These are phyloP conservation scores for Citrus maxima DNA, from an alignment of 345 rosid genomes.

Conservation along the genomic window DNA sequence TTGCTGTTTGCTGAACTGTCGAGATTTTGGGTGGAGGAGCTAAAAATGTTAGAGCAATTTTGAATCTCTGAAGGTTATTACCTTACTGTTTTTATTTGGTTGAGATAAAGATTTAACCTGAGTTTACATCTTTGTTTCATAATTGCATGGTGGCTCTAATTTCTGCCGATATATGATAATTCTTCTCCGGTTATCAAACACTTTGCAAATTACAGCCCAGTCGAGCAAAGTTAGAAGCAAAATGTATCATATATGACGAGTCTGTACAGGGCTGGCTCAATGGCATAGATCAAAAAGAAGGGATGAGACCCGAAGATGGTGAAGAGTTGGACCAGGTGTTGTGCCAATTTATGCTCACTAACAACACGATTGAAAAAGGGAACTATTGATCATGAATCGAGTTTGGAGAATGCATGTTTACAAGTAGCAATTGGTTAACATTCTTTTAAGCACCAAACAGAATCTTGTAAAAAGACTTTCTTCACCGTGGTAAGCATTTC, in stretches of 20 bases:
- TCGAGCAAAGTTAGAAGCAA: not conserved
- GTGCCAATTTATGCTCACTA: not conserved
- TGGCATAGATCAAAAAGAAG: too few relatives aligned
- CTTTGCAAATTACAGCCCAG: not conserved
- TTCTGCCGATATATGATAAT: not conserved
- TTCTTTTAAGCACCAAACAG: not conserved
- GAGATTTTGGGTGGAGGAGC: not conserved
- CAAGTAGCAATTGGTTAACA: not conserved
- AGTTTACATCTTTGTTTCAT: not conserved
- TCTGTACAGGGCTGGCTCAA: too few relatives aligned
- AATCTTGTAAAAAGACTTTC: too few relatives aligned
- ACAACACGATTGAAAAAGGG: not conserved
- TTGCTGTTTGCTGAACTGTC: not conserved
- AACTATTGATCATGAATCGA: not conserved
- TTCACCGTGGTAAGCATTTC: not conserved
- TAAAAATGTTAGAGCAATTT: constrained; percentile 4
- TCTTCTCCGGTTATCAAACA: not conserved
- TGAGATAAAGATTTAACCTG: not conserved
- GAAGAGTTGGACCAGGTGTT: not conserved
- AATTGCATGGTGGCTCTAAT: not conserved
- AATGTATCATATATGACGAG: too few relatives aligned
- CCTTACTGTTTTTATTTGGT: not conserved
- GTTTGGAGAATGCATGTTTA: not conserved
- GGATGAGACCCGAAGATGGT: too few relatives aligned
- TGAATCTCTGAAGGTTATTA: not conserved